Evolutionary conservation across 2,329 filamentous ascomycete species (phyloP).

Genomic region (Alternaria sp.): DNA sequence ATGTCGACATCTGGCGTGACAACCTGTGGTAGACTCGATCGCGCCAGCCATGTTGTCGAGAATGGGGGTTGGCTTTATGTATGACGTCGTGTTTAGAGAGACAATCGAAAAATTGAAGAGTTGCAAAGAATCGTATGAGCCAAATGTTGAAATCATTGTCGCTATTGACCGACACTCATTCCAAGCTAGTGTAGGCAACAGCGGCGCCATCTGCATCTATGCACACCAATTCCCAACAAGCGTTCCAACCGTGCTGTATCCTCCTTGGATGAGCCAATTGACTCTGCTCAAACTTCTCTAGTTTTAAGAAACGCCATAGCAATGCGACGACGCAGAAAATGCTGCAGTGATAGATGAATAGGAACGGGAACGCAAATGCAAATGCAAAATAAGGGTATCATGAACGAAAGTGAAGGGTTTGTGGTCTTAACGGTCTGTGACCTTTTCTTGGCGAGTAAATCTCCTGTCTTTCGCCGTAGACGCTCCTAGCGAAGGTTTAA

Average conservation of each 20-base stretch:
- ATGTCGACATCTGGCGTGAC: slow-evolving; percentile 26
- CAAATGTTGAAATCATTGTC: slow-evolving; percentile 3
- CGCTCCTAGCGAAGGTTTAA: background rate
- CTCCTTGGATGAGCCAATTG: slow-evolving; percentile 14
- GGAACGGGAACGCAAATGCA: slow-evolving; percentile 11
- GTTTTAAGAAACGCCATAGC: slow-evolving; percentile 27
- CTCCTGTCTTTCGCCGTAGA: background rate
- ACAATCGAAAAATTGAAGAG: background rate
- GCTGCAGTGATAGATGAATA: background rate
- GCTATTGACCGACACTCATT: slow-evolving; percentile 13
- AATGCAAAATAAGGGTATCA: slow-evolving; percentile 33
- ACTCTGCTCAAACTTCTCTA: slow-evolving; percentile 20
- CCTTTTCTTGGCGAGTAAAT: slow-evolving; percentile 1
- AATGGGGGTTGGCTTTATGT: background rate
- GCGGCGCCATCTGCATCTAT: slow-evolving; percentile 28
- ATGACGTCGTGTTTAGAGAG: background rate
- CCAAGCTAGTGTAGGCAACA: slow-evolving; percentile 34
- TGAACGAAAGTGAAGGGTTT: slow-evolving; percentile 33
- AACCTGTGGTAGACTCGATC: slow-evolving; percentile 22
- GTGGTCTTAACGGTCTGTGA: slow-evolving; percentile 19
- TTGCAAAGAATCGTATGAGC: background rate
- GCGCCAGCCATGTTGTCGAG: background rate
- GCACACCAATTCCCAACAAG: slow-evolving; percentile 29
- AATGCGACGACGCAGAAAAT: slow-evolving; percentile 22
- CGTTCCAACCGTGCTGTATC: slow-evolving; percentile 3